Conservation (phyloP, 768 basidiomycete genomes). For the Cubamyces sp. region DNA sequence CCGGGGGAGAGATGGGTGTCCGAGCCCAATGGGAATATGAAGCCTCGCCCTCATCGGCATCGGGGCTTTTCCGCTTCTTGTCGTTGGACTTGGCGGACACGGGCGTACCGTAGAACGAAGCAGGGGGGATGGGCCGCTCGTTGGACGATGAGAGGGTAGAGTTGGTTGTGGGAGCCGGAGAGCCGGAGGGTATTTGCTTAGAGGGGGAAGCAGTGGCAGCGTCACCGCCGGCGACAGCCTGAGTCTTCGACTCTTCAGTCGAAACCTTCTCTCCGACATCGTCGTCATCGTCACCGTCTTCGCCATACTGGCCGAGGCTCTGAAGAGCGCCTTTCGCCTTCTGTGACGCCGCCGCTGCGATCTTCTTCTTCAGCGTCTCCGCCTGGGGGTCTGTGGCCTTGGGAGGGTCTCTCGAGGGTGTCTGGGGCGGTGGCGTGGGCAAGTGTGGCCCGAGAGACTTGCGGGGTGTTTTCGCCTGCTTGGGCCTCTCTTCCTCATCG, state of each 20-base stretch:
- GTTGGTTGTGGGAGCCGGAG: constrained; percentile 19
- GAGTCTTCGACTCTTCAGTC: not conserved
- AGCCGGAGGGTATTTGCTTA: not conserved
- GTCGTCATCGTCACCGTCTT: constrained; percentile 44
- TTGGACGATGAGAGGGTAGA: constrained; percentile 36
- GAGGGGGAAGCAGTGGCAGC: not conserved
- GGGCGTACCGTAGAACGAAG: constrained; percentile 42
- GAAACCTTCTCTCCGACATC: constrained; percentile 38
- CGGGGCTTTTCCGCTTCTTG: constrained; percentile 47
- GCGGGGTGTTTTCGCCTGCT: constrained; percentile 51
- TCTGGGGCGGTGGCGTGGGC: constrained; percentile 45
- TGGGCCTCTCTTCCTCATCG: constrained; percentile 51
- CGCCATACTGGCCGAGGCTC: constrained; percentile 45
- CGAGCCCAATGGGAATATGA: constrained; percentile 28
- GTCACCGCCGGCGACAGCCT: not conserved
- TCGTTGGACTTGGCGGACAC: constrained; percentile 16
- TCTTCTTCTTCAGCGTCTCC: constrained; percentile 54
- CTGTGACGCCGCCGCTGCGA: constrained; percentile 40
- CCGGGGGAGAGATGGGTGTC: constrained; percentile 22
- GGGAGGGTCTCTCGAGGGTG: constrained; percentile 34
- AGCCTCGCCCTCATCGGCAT: constrained; percentile 36
- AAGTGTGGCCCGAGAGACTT: constrained; percentile 71
- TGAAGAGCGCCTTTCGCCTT: constrained; percentile 40
- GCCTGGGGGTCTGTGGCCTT: constrained; percentile 55
- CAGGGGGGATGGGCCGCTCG: constrained; percentile 36